Conservation (phyloP, 1,284 basidiomycete species). For the Austropuccinia psidii region DNA sequence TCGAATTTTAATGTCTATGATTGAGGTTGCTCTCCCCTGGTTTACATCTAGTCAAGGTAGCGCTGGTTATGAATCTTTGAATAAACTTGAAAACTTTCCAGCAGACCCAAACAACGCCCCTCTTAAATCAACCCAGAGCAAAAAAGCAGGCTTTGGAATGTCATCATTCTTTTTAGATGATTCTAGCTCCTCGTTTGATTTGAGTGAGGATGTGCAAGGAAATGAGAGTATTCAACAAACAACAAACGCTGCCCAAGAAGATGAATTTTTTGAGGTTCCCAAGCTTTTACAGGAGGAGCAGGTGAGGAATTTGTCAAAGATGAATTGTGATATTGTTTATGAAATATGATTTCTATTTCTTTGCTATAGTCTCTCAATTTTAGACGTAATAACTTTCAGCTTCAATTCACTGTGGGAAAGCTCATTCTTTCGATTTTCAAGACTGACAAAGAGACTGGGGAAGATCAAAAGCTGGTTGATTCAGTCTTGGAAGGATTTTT, state of each 20-base stretch:
- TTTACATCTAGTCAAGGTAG: slow-evolving; percentile 57
- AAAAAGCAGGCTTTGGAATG: slow-evolving; percentile 27
- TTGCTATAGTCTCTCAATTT: slow-evolving; percentile 54
- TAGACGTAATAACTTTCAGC: slow-evolving; percentile 77
- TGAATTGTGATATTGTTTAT: background rate
- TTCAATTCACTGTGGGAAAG: slow-evolving; percentile 80
- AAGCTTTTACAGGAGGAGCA: slow-evolving; percentile 60
- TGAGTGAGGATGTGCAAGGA: slow-evolving; percentile 3
- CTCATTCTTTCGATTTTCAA: slow-evolving; percentile 78
- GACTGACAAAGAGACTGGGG: slow-evolving; percentile 50
- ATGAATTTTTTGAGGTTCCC: slow-evolving; percentile 67
- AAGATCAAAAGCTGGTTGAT: slow-evolving; percentile 69
- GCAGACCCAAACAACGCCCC: background rate
- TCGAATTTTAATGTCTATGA: slow-evolving; percentile 82
- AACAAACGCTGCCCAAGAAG: slow-evolving; percentile 49
- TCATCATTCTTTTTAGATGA: slow-evolving; percentile 27
- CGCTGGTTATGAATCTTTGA: no score
- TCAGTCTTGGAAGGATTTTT: slow-evolving; percentile 73
- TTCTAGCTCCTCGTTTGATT: slow-evolving; percentile 34
- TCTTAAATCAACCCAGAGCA: slow-evolving; percentile 23
- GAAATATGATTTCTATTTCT: background rate
- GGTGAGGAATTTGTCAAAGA: slow-evolving; percentile 2
- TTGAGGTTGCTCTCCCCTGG: slow-evolving; percentile 83
- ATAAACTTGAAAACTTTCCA: no score
- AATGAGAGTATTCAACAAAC: slow-evolving; percentile 37